Conservation (phyloP, 148 eudicot genomes). For the Persicaria tinctoria region DNA sequence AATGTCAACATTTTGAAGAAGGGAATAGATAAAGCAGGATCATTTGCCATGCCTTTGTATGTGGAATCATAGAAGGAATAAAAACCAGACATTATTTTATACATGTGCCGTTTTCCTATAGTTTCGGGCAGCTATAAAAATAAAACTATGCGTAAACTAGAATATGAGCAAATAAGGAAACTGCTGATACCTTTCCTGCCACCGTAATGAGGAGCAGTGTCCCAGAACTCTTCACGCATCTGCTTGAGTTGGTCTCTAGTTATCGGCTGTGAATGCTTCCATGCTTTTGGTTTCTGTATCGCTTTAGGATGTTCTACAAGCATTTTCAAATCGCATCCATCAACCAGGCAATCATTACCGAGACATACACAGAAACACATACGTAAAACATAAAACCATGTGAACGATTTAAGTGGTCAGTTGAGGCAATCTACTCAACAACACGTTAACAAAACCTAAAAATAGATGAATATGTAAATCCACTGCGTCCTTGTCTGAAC, state of each 20-base stretch:
- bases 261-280: constrained; percentile 72
- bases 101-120: background rate
- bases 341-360: background rate
- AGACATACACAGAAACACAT: background rate
- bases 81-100: background rate
- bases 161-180: constrained; percentile 5
- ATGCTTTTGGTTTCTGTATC: constrained; percentile 75
- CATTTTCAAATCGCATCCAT: background rate
- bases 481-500: background rate
- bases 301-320: constrained; percentile 24
- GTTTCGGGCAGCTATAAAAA: constrained; percentile 7
- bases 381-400: background rate
- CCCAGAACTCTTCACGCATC: constrained; percentile 96
- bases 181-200: constrained; percentile 55
- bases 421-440: background rate
- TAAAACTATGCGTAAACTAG: constrained; percentile 18
- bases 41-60: background rate
- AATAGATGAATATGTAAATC: background rate
- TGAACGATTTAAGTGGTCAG: background rate
- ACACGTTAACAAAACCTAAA: background rate
- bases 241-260: constrained; percentile 49
- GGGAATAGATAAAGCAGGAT: background rate
- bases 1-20: background rate
- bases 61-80: background rate
- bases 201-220: constrained; percentile 88